Percentiles rank a stretch among this genome's conserved stretches.
Evolutionary conservation across 1,284 basidiomycete species (phyloP).

Genomic region (Pyrrhoderma lamaoense): DNA sequence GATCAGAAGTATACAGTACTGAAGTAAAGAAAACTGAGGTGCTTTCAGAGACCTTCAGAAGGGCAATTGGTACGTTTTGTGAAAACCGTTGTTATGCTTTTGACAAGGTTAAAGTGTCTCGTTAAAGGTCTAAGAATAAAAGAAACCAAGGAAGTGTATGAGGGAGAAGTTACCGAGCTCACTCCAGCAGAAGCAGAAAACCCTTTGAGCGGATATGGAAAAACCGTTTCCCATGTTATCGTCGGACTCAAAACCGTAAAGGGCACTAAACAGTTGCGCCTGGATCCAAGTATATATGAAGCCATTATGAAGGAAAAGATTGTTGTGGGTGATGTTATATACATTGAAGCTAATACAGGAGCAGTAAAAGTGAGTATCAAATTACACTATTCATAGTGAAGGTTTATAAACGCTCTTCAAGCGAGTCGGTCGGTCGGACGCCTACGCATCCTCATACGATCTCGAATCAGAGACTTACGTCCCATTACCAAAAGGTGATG

Average conservation of each 20-base stretch:
- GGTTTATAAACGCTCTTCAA: constrained; percentile 25
- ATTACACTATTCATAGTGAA: neutral
- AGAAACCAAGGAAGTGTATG: constrained; percentile 98
- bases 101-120: constrained; percentile 8
- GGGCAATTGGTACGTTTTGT: constrained; percentile 80
- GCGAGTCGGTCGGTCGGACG: constrained; percentile 95
- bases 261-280: constrained; percentile 94
- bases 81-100: constrained; percentile 1
- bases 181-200: constrained; percentile 95
- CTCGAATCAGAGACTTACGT: constrained; percentile 98
- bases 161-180: constrained; percentile 96
- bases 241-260: constrained; percentile 96
- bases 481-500: constrained; percentile 94
- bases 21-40: constrained; percentile 99
- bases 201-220: constrained; percentile 94
- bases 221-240: constrained; percentile 95
- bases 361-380: constrained; percentile 75
- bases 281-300: constrained; percentile 96
- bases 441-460: constrained; percentile 98
- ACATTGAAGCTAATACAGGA: constrained; percentile 91
- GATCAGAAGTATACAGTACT: constrained; percentile 92
- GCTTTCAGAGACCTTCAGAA: constrained; percentile 89
- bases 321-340: constrained; percentile 94
- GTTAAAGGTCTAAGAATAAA: constrained; percentile 83
- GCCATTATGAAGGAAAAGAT: constrained; percentile 97